Evolutionary conservation across 2,329 filamentous ascomycete genomes (phyloP), one percentile per base, ranked within the genome.

Genomic region (Rutstroemia sp.): DNA sequence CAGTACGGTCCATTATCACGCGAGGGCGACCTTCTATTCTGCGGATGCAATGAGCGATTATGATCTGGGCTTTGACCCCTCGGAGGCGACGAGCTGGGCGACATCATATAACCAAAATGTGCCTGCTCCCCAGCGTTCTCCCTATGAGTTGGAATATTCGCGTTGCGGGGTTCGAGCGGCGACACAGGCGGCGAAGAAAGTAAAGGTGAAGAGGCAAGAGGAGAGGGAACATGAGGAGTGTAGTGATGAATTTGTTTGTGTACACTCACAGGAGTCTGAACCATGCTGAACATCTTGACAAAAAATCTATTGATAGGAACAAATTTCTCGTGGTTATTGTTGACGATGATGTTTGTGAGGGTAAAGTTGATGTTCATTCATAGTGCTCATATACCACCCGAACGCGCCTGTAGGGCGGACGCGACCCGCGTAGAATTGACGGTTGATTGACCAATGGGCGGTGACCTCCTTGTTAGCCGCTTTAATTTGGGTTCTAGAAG

Each of bases 1-100:
- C 62, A 63, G 49, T 61, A 67, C 5, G 53, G 44, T 42, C 5
- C 50, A 54, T 27, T 63, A 58, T 56, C 58, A 59, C 45, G 47
- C 18, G 2, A 58, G 50, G 5, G 63, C 8, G 47, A 56, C 3
- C 42, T 19, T 51, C 39, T 37, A 30, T 19, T 57, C 1, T 62
- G 57, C 5, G 10, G 30, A 34, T 34, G 30, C 12, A 59, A 37
- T 41, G 46, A 54, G 27, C 4, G 4, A 27, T 18, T 42, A 18
- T 12, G 38, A 25, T 52, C 44, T 2, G 50, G 34, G 19, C 37
- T 42, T 5, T 42, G 23, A 27, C 19, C 9, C 19, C 27, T 57
- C 1, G 51, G 30, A 16, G 50, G 46, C 25, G 45, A 21, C 16
- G 50, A 47, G 8, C 16, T n/a, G n/a, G 55, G 51, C 14, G 51